A percentile compares a stretch with the other conserved stretches of the same genome.
These are phyloP conservation scores for Penicillium sp. DNA, from an alignment of 2,329 filamentous ascomycete genomes.

Conservation along the genomic window DNA sequence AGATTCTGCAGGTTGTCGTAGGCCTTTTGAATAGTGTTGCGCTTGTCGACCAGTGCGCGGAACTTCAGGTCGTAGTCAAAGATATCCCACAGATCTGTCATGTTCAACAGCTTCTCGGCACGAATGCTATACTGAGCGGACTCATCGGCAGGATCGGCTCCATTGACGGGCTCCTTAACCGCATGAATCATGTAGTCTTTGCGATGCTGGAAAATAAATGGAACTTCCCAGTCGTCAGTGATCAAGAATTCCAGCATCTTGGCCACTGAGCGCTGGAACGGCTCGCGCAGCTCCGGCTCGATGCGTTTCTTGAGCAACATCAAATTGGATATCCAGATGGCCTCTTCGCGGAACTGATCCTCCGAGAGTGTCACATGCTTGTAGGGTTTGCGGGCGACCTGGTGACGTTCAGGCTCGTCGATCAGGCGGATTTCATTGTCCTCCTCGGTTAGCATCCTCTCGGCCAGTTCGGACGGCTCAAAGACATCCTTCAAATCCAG, in stretches of 20 bases:
- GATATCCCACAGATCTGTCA: conserved; percentile 92
- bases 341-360: conserved; percentile 85
- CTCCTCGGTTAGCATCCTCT: conserved; percentile 91
- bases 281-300: conserved; percentile 64
- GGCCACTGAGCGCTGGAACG: conserved; percentile 80
- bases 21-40: conserved; percentile 74
- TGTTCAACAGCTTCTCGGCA: conserved; percentile 83
- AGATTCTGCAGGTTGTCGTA: conserved; percentile 69
- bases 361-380: conserved; percentile 72
- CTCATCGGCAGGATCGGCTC: conserved; percentile 62
- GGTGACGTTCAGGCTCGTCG: conserved; percentile 91
- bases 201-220: conserved; percentile 96
- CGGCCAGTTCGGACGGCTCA: conserved; percentile 87
- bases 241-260: conserved; percentile 96
- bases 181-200: conserved; percentile 96
- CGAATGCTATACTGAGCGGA: conserved; percentile 63
- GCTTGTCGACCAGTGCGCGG: conserved; percentile 84
- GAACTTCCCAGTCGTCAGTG: conserved; percentile 88
- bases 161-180: conserved; percentile 61
- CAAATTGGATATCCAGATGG: conserved; percentile 83
- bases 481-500: conserved; percentile 97
- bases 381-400: conserved; percentile 84
- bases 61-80: conserved; percentile 94
- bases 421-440: conserved; percentile 84
- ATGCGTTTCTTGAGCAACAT: conserved; percentile 84